Base-by-base conservation (phyloP, 2,329 filamentous ascomycete genomes). In the Graphilbum sp. region DNA sequence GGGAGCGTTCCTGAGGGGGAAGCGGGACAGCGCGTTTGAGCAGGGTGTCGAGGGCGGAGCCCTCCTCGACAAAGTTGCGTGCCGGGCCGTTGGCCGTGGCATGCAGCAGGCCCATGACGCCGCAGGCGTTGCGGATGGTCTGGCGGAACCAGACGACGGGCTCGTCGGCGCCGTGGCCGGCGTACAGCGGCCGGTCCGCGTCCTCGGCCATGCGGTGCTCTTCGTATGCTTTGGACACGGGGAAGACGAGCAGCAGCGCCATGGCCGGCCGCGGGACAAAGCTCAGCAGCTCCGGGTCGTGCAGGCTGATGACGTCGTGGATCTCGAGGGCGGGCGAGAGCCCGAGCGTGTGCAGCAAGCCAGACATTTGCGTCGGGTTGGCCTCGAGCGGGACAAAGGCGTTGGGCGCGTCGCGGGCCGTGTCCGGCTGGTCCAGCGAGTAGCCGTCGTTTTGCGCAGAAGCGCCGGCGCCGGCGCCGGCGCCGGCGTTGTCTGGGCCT, bases 131-230 rank as follows among this genome's bases (percentile, higher is more conserved):
- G 43, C 81, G 72, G 50, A 96, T 95, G 0, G 87, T 96, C 62
- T 96, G 88, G 49, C 75, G 81, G 67, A 87, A 96, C 90, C 88
- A 98, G 8, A 93, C 52, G 0, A 95, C 83, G 5, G 83, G 78
- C 52, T 95, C 84, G 0, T 51, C 52, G 1, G 68, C 59, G 2
- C 86, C 86, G 16, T 64, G 66, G 32, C 79, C 80, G 0, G 56
- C 54, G 61, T 94, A 94, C 30, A 75, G 71, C 2, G 61, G 47
- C 32, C 63, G 62, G 18, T 67, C 54, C 36, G 63, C 62, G 59
- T 95, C 87, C 62, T 94, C 87, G 32, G 72, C 64, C 41, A 70
- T 56, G 24, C 87, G 79, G 53, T 79, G 75, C 43, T 67, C 70
- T 60, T 94, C 81, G 67, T 94, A 95, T 32, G 72, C 69, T 35